Percentiles rank a stretch among this genome's conserved stretches.
Conservation (phyloP, 192 early-diverging fungal genomes). For the Anaeromyces robustus region DNA sequence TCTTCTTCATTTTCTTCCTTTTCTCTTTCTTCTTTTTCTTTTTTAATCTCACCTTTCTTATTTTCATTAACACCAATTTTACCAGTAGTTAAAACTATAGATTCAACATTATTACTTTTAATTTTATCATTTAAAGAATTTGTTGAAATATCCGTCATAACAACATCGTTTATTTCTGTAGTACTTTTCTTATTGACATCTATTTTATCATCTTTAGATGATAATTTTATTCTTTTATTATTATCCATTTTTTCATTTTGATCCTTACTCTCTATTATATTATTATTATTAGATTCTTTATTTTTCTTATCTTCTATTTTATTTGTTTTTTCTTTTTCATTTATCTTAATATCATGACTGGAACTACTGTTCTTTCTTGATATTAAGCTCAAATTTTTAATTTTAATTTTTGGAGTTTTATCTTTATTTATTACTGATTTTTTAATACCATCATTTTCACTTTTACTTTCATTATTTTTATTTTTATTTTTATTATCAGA, state of each 20-base stretch:
- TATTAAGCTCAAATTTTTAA: neutral
- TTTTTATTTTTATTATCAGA: neutral
- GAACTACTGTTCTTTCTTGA: neutral
- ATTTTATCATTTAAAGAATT: no score
- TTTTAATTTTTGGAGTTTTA: neutral
- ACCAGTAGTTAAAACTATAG: no score
- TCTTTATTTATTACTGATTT: neutral
- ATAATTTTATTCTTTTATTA: neutral
- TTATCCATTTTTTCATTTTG: neutral
- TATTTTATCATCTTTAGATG: neutral
- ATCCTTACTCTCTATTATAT: neutral
- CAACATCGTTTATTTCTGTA: no score
- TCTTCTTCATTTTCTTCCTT: neutral
- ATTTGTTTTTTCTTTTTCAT: neutral
- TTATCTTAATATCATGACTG: neutral
- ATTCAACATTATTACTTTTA: no score
- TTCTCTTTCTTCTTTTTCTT: neutral
- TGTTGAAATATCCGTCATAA: no score
- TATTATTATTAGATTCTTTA: neutral
- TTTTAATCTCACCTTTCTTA: no score
- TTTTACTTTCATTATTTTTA: neutral
- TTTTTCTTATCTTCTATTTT: neutral
- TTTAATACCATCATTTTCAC: neutral
- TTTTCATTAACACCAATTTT: no score
- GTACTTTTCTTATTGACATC: neutral